Base-by-base conservation (phyloP, 768 basidiomycete species). In the Epithele typhae region DNA sequence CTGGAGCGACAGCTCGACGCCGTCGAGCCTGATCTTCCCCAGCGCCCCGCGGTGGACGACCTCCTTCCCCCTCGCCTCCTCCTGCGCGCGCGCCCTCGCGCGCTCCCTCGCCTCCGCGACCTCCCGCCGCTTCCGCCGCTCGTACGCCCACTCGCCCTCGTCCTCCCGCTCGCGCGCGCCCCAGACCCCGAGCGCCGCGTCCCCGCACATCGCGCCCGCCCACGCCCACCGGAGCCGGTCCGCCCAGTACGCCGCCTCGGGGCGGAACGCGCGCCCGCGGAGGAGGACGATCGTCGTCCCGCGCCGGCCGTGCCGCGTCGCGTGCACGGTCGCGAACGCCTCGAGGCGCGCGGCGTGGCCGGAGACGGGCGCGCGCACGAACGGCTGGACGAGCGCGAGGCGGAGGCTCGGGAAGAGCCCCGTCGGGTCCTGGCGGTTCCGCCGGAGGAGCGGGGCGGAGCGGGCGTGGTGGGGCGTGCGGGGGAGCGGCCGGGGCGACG, bases 171-270 rank as follows among this genome's bases (percentile, higher is more conserved):
- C 49, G 23, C 36, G 44, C 25, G 41, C 44, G 10, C 24, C 34
- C 44, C 45, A 45, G 21, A 43, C 45, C 7, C 45, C 48, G 4
- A 21, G 22, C n/a, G n/a, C n/a, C n/a, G n/a, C n/a, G 23, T 21
- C 36, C 11, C 40, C 44, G 3, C 45, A 8, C 36, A 45, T 41
- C 17, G 44, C 18, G 24, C 36, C 49, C 25, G 45, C 44, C 49
- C 40, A 46, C 22, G 44, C 40, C 44, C 49, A 51, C 12, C 49
- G 32, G 12, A 49, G 38, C 23, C 43, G 37, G 34, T 51, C 49
- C 33, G 35, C n/a, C 44, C 44, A 51, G 24, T 45, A 51, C 5
- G 44, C 44, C 4, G 36, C 27, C n/a, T n/a, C n/a, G n/a, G n/a
- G n/a, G 36, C 49, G 6, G 36, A 37, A 42, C 40, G 39, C 37